phyloP scores from a whole-genome alignment of 306 rosid genomes.

The Morella rubra region DNA sequence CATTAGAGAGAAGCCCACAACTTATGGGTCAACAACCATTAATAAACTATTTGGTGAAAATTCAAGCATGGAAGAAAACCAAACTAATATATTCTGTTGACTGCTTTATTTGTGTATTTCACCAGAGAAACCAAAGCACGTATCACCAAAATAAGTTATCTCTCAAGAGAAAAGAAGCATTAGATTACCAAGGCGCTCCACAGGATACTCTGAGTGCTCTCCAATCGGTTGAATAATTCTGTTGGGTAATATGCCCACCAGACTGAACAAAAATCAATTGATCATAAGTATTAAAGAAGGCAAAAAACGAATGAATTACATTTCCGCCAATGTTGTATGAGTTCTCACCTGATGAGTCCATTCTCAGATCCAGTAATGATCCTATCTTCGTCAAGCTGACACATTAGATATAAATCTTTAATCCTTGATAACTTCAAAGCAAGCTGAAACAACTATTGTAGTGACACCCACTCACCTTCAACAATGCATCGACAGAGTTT shows the following conservation, averaged over 20 bases:
- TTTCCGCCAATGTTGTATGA: constrained; percentile 21
- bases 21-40: neutral
- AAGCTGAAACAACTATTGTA: constrained; percentile 12
- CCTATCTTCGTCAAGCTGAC: constrained; percentile 93
- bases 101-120: neutral
- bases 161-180: constrained; percentile 17
- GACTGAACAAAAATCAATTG: constrained; percentile 37
- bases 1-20: neutral
- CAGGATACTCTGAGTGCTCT: constrained; percentile 82
- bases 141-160: constrained; percentile 40
- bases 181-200: constrained; percentile 82
- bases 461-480: constrained; percentile 59
- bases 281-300: constrained; percentile 1
- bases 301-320: constrained; percentile 13
- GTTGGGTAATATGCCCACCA: constrained; percentile 87
- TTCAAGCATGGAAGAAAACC: neutral
- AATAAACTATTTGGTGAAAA: neutral
- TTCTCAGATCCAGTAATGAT: constrained; percentile 85
- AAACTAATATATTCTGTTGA: neutral
- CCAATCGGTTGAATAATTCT: constrained; percentile 88
- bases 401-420: constrained; percentile 11
- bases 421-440: constrained; percentile 4
- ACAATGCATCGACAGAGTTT: constrained; percentile 71
- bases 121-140: constrained; percentile 14
- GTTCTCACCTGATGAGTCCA: constrained; percentile 86